Percentiles rank a stretch among this genome's conserved stretches.
Conservation (phyloP, 768 basidiomycete species). For the Suillus lakei region DNA sequence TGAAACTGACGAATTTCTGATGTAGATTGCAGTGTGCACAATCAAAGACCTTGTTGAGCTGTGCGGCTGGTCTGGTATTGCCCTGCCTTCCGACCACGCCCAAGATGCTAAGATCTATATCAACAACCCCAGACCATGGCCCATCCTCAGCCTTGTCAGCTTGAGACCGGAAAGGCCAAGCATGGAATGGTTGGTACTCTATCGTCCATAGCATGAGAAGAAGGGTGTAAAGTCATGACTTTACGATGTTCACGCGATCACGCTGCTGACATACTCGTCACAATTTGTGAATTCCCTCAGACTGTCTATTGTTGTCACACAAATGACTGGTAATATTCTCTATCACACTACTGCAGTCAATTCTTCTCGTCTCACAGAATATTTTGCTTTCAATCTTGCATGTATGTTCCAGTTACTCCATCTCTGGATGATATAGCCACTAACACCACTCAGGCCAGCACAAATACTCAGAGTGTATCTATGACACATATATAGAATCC, state of each 20-base stretch:
- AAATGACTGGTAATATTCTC: too few relatives aligned
- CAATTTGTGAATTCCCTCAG: too few relatives aligned
- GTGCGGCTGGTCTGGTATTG: constrained; percentile 91
- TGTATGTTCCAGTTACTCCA: too few relatives aligned
- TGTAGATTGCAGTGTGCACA: constrained; percentile 84
- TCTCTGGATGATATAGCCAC: too few relatives aligned
- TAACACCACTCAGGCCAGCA: too few relatives aligned
- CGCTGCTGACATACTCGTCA: constrained; percentile 34
- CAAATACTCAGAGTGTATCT: too few relatives aligned
- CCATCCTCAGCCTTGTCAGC: constrained; percentile 95
- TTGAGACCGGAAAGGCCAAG: constrained; percentile 82
- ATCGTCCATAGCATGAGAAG: constrained; percentile 79
- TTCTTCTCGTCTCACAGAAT: too few relatives aligned
- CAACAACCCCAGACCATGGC: constrained; percentile 97
- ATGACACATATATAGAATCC: too few relatives aligned
- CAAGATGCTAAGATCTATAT: constrained; percentile 93
- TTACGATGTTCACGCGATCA: constrained; percentile 22
- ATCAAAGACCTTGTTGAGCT: constrained; percentile 91
- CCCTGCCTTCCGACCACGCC: constrained; percentile 80
- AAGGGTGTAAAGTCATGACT: constrained; percentile 71
- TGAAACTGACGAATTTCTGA: constrained; percentile 1
- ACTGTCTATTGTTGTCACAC: too few relatives aligned
- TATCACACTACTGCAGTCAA: too few relatives aligned
- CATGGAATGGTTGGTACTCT: constrained; percentile 86
- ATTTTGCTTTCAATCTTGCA: too few relatives aligned